Evolutionary conservation across 139 green algal genomes (phyloP).

Genomic region (Diplosphaera chodatii): DNA sequence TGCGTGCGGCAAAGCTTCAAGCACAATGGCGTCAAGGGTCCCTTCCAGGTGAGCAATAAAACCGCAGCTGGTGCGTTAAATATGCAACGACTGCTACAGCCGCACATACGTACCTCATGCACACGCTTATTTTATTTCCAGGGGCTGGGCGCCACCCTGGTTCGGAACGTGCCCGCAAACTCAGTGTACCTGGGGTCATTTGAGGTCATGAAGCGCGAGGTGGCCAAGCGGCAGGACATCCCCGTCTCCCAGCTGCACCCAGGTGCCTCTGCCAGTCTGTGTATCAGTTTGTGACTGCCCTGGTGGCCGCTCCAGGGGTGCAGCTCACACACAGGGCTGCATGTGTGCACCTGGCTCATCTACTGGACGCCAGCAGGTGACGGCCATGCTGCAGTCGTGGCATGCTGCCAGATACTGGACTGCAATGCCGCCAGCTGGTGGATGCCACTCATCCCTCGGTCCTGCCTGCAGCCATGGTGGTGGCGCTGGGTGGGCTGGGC

Average conservation of each 20-base stretch:
- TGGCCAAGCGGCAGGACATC: constrained; percentile 24
- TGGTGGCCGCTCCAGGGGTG: too few relatives aligned
- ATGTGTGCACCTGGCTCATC: too few relatives aligned
- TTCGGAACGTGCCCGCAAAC: constrained; percentile 89
- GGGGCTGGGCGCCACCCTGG: constrained; percentile 73
- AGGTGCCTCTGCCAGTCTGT: background rate
- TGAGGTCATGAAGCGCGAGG: constrained; percentile 75
- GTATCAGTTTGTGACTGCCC: too few relatives aligned
- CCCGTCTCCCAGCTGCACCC: background rate
- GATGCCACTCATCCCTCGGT: too few relatives aligned
- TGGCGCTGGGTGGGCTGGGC: constrained; percentile 58
- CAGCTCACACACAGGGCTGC: too few relatives aligned
- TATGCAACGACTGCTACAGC: too few relatives aligned
- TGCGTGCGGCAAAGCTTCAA: constrained; percentile 63
- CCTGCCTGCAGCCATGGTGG: background rate
- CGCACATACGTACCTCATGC: too few relatives aligned
- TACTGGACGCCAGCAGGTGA: too few relatives aligned
- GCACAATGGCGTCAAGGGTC: constrained; percentile 69
- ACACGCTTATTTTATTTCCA: constrained; percentile 16
- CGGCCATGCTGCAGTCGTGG: too few relatives aligned
- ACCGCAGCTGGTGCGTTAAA: too few relatives aligned
- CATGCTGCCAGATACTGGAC: too few relatives aligned
- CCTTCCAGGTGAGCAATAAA: constrained; percentile 81
- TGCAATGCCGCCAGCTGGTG: too few relatives aligned
- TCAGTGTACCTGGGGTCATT: constrained; percentile 91